Evolutionary conservation across 306 rosid genomes (phyloP), one percentile per base, ranked within the genome.

Genomic region (Prunus kanzakura): DNA sequence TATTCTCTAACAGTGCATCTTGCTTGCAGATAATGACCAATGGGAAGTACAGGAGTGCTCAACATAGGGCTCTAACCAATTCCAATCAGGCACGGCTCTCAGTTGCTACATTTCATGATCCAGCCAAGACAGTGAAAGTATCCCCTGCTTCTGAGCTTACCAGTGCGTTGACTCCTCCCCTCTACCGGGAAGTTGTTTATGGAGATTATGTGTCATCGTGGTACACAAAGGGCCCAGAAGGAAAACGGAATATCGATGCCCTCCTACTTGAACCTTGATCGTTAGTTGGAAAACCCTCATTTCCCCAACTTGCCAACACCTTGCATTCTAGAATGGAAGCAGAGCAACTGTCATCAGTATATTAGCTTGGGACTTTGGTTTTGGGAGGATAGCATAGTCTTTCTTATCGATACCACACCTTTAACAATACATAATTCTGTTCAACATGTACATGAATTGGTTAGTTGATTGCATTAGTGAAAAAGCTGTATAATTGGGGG

Each of bases 101-200:
- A 1, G 89, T 92, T 49, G 97, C 97, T 50, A 85, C 98, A 69
- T 95, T 95, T 81, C 98, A 92, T 51, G 98, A 95, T 62, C 97
- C 98, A 7, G 88, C 96, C 2, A 95, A 88, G 85, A 46, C 84
- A 35, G 85, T 63, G 50, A 95, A 79, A 82, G 82, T 90, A 74
- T 86, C 87, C 57, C 93, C 97, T 46, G 88, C 82, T 75, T 71
- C 90, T 47, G 92, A 92, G 73, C 88, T 92, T 60, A 83, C 88
- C 58, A 56, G 46, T 13, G 87, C 88, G 47, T 87, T 90, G 8
- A 82, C 82, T 19, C 90, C 89, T 22, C 84, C 86, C n/a, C 78
- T 85, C 54, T 94, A 82, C 76, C 84, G 81, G 1, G 96, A 77
- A 78, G 90, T 90, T 76, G 74, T 89, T 30, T 95, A 92, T n/a